Evolutionary conservation across 805 yeast species (phyloP).

Genomic region (Middelhovenomyces tepae): DNA sequence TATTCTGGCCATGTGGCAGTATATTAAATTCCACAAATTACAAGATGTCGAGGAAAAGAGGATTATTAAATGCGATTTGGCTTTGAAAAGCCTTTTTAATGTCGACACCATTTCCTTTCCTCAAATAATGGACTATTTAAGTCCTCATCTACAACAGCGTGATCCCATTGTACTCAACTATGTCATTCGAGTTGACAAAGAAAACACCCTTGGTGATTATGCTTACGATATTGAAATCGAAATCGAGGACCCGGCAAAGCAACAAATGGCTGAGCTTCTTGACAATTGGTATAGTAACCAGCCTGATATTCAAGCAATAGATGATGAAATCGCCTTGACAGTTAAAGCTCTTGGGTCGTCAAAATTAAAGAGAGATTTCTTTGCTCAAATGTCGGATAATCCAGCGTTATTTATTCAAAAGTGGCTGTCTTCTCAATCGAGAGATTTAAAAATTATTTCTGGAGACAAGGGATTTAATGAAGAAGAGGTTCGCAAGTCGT

Average conservation of each 20-base stretch:
- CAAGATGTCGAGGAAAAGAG: conserved; percentile 50
- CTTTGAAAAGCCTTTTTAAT: conserved; percentile 36
- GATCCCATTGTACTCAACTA: conserved; percentile 75
- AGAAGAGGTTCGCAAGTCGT: conserved; percentile 77
- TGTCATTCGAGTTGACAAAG: conserved; percentile 64
- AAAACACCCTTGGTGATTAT: conserved; percentile 66
- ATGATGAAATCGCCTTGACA: conserved; percentile 37
- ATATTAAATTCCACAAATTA: conserved; percentile 55
- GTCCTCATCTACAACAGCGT: conserved; percentile 62
- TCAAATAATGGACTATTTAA: conserved; percentile 59
- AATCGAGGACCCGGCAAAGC: conserved; percentile 31
- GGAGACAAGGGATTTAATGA: conserved; percentile 89
- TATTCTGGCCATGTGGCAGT: conserved; percentile 72
- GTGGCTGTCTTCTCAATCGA: conserved; percentile 73
- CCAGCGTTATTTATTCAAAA: conserved; percentile 68
- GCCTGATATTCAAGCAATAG: conserved; percentile 34
- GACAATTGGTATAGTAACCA: conserved; percentile 34
- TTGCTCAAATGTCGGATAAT: conserved; percentile 59
- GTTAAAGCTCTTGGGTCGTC: conserved; percentile 44
- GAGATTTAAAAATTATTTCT: conserved; percentile 73
- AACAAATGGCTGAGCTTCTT: conserved; percentile 29
- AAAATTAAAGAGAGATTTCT: conserved; percentile 68
- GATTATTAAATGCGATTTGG: conserved; percentile 42
- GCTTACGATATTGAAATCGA: conserved; percentile 69
- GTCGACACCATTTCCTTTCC: conserved; percentile 53